Evolutionary conservation across 257 asterid genomes (phyloP), one percentile per base, ranked within the genome.

Genomic region (Osmanthus fragrans): DNA sequence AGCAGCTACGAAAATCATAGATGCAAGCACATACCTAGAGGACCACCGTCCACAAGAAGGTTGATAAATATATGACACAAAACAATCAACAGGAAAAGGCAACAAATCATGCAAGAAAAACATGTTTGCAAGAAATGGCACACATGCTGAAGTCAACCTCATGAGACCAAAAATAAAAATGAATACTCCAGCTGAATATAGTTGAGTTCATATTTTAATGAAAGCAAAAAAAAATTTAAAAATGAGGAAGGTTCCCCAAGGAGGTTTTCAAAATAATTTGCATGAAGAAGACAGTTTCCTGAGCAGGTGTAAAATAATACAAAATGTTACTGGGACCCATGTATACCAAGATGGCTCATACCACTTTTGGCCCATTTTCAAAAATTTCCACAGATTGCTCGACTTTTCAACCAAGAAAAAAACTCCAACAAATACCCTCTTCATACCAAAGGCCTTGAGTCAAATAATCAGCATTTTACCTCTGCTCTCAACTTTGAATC

Each of bases 21-120:
- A 77, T 71, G 64, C 69, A 76, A 63, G n/a, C 69, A 21, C 76
- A 80, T 30, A 42, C 42, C 34, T 47, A 75, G 58, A 73, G 71
- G 67, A 67, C 19, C 32, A 63, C 69, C 19, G 27, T 11, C 36
- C 69, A 63, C 69, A 27, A 23, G 36, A 63, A 25, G 9, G 69
- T 63, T 27, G 58, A 58, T 58, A 58, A 58, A 63, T 63, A 9
- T 27, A 63, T 23, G 69, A 36, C 64, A 75, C 51, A 33, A 65
- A 76, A 18, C 71, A 69, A 69, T 73, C 56, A 68, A 27, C 65
- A 56, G 69, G 69, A 63, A 63, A 27, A 63, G 19, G 33, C 33
- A 63, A 63, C 34, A 23, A 12, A 25, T 18, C 3, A 5, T 25
- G 36, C 65, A 27, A 51, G 63, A 51, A 51, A 51, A 51, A 51